Evolutionary conservation across 2,329 filamentous ascomycete genomes (phyloP).

Genomic region (Nemania abortiva): DNA sequence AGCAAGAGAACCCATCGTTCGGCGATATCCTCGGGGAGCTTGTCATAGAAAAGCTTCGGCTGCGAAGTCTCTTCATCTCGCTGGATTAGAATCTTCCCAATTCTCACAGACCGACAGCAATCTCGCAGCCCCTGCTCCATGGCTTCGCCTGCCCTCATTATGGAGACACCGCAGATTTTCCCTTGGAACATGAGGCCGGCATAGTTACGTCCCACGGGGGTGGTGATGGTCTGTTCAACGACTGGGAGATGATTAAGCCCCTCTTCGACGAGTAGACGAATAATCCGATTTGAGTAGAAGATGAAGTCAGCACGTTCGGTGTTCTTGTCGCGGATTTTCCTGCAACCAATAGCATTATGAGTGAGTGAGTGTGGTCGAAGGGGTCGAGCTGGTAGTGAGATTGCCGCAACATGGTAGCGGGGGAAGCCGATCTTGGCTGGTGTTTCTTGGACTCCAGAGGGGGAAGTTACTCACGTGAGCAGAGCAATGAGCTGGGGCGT

Average conservation of each 20-base stretch:
- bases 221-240: slow-evolving; percentile 87
- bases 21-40: slow-evolving; percentile 93
- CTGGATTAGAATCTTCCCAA: slow-evolving; percentile 98
- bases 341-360: slow-evolving; percentile 56
- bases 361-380: slow-evolving; percentile 18
- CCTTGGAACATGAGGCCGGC: slow-evolving; percentile 94
- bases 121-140: slow-evolving; percentile 98
- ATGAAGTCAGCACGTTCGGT: slow-evolving; percentile 97
- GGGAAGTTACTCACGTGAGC: slow-evolving; percentile 80
- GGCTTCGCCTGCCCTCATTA: slow-evolving; percentile 97
- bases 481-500: slow-evolving; percentile 97
- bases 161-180: slow-evolving; percentile 98
- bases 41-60: slow-evolving; percentile 97
- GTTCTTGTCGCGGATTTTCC: slow-evolving; percentile 93
- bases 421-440: slow-evolving; percentile 9
- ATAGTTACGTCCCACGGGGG: slow-evolving; percentile 89
- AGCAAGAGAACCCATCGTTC: slow-evolving; percentile 92
- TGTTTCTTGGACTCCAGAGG: slow-evolving; percentile 26
- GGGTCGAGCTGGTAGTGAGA: slow-evolving; percentile 1
- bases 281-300: slow-evolving; percentile 98
- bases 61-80: slow-evolving; percentile 93
- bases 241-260: slow-evolving; percentile 96
- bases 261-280: slow-evolving; percentile 95
- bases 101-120: slow-evolving; percentile 96
- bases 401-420: slow-evolving; percentile 6